Evolutionary conservation across 495 filamentous ascomycete species (phyloP), one percentile per base, ranked within the genome.

Genomic region (Podospora australis): DNA sequence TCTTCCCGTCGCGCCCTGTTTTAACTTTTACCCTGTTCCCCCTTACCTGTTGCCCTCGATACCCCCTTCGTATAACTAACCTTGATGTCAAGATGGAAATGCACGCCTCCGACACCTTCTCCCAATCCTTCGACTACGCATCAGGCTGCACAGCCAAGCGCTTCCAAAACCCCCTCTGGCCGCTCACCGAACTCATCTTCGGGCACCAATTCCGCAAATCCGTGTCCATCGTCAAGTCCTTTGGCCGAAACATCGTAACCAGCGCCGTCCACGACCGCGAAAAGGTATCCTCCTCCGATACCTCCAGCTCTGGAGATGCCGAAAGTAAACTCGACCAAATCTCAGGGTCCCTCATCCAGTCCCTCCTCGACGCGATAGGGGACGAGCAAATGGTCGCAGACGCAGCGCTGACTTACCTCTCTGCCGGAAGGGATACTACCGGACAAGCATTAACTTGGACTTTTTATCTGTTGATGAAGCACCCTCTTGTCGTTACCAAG

Each of bases 121-220:
- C 76, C 13, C 48, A 59, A 29, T 69, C 76, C 1, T 81, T 82
- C 50, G 77, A 82, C 46, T 73, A 70, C 43, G 78, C 78, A 2
- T 82, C 79, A 0, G 78, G 77, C 10, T 65, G 54, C n/a, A 80
- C 73, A 2, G 75, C 78, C 29, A 69, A 77, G 44, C 71, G 79
- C 11, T 81, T 82, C 44, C 79, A 82, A 51, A 81, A 82, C 52
- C 79, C 79, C 0, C 57, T 81, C 23, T 82, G 75, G 73, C 69
- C 58, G 17, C 28, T 79, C 32, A 81, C 74, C 13, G 79, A 81
- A 40, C 49, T 69, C 14, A 55, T 81, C 22, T 57, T 71, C 13
- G 79, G 78, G 1, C 41, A 51, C 22, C 57, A 48, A 34, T 67
- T 82, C 13, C 70, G 72, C 46, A 60, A 56, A 7, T 70, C 74